Evolutionary conservation across 1,139 yeast genomes (phyloP), one percentile per base, ranked within the genome.

Genomic region (Arxiozyma slooffiae): DNA sequence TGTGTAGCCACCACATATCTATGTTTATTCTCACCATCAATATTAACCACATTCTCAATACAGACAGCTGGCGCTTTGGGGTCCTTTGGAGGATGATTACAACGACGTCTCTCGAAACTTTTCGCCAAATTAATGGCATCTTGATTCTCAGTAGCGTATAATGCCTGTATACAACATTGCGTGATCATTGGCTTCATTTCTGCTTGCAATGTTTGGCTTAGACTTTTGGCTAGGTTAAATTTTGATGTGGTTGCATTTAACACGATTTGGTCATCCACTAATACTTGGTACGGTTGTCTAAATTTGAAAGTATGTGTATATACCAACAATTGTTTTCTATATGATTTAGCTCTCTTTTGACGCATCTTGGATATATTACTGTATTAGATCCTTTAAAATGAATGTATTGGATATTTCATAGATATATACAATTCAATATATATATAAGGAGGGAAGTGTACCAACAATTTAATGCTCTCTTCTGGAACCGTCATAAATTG

Each of bases 111-210:
- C 68, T 92, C 98, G 58, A 84, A 86, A 21, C 73, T 65, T 67
- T 89, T 92, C 9, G 95, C 97, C 39, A 83, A 62, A 37, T 77
- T 84, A 50, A 92, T 87, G 2, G 95, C 95, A 4, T 69, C 71
- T 60, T 85, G 88, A 60, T 87, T 79, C 26, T 80, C 78, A 11
- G 85, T 74, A 47, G 76, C 75, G 66, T 92, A 94, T 38, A 92
- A 71, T 24, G 86, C 84, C 64, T 88, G 88, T 76, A 94, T 87
- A 60, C 96, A 86, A 64, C 98, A 94, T 68, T 92, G 98, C 1
- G 98, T 88, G 49, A 94, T 85, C 95, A 92, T 80, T n/a, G 89
- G 88, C 64, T 92, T 92, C 45, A 83, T 79, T 61, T 85, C 90
- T 7, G 83, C 87, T 65, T 90, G 97, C 9, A 90, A 72, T 0